phyloP scores from a whole-genome alignment of 164 flowering plant genomes.

The Aristolochia contorta region DNA sequence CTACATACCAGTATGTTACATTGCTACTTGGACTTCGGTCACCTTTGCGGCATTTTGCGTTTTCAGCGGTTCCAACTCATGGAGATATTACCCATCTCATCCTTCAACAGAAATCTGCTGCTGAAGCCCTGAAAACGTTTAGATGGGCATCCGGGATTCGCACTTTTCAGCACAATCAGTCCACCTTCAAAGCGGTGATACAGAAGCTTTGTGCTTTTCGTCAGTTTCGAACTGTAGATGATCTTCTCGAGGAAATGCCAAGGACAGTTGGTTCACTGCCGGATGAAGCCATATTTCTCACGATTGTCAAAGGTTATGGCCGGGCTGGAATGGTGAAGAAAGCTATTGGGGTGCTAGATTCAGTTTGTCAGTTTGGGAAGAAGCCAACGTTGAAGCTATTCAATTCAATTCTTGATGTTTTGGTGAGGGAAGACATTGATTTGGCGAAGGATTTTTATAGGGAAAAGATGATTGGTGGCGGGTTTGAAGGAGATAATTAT shows the following conservation, averaged over 20 bases:
- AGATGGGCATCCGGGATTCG: constrained; percentile 71
- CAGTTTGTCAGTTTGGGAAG: constrained; percentile 27
- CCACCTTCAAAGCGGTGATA: constrained; percentile 69
- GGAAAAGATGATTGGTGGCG: constrained; percentile 62
- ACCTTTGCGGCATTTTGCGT: constrained; percentile 17
- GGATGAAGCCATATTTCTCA: constrained; percentile 62
- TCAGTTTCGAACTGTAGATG: constrained; percentile 38
- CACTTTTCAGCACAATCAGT: constrained; percentile 47
- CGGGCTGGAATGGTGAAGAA: constrained; percentile 40
- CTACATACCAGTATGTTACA: not conserved
- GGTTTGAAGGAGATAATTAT: constrained; percentile 65
- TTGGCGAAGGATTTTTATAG: constrained; percentile 73
- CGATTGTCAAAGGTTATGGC: constrained; percentile 57
- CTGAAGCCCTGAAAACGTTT: constrained; percentile 63
- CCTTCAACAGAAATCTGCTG: constrained; percentile 52
- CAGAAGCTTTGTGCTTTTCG: constrained; percentile 67
- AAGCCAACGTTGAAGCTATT: constrained; percentile 55
- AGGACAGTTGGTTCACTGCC: constrained; percentile 48
- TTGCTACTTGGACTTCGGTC: not conserved
- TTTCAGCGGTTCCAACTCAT: constrained; percentile 37
- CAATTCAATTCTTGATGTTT: constrained; percentile 72
- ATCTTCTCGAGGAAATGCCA: constrained; percentile 81
- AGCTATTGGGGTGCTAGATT: constrained; percentile 42
- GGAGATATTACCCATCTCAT: constrained; percentile 58
- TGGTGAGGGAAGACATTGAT: constrained; percentile 80